These are phyloP conservation scores for Penicillium fuscoglaucum DNA, from an alignment of 2,329 filamentous ascomycete genomes.

Conservation along the genomic window DNA sequence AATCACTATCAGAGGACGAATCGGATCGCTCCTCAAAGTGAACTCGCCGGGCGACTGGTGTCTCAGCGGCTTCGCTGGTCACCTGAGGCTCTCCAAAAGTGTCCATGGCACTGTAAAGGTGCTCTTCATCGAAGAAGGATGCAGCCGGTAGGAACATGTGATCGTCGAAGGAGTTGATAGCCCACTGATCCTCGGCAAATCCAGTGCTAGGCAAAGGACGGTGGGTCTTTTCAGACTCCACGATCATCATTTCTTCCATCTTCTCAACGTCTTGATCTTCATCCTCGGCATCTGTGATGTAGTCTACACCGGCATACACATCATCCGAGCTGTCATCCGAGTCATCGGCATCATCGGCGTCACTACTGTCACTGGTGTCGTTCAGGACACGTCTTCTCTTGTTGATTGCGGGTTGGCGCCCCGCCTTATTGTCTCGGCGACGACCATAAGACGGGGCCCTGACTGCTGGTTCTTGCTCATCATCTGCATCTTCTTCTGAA, in stretches of 20 bases:
- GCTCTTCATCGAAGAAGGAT: slow-evolving; percentile 47
- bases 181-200: slow-evolving; percentile 47
- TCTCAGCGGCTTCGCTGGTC: slow-evolving; percentile 42
- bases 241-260: slow-evolving; percentile 75
- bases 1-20: slow-evolving; percentile 61
- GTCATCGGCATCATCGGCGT: slow-evolving; percentile 38
- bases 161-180: slow-evolving; percentile 50
- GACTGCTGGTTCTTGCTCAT: slow-evolving; percentile 46
- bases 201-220: slow-evolving; percentile 29
- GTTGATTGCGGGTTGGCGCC: slow-evolving; percentile 36
- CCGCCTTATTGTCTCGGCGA: slow-evolving; percentile 42
- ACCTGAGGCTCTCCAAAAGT: slow-evolving; percentile 40
- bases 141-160: slow-evolving; percentile 43
- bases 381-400: slow-evolving; percentile 38
- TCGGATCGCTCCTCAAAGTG: slow-evolving; percentile 67
- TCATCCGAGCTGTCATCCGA: slow-evolving; percentile 58
- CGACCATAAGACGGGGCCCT: slow-evolving; percentile 46
- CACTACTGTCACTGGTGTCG: slow-evolving; percentile 35
- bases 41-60: slow-evolving; percentile 61
- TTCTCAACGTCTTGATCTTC: slow-evolving; percentile 76
- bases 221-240: slow-evolving; percentile 47
- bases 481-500: slow-evolving; percentile 44
- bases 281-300: slow-evolving; percentile 76
- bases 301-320: slow-evolving; percentile 74
- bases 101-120: slow-evolving; percentile 43